These are phyloP conservation scores for Wickerhamomyces chaumierensis DNA, from an alignment of 805 yeast species.

Conservation along the genomic window DNA sequence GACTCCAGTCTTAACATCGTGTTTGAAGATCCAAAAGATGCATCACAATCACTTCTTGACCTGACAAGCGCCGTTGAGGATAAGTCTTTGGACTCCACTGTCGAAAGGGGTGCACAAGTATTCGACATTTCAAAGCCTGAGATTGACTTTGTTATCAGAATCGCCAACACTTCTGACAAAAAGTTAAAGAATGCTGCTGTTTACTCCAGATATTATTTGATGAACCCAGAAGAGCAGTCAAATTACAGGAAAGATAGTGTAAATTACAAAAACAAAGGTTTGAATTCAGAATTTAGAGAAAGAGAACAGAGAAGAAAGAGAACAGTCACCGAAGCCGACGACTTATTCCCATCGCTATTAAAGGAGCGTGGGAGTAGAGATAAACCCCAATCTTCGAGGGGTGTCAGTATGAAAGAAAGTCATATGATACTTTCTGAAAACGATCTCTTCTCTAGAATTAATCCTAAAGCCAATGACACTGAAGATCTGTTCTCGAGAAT, in stretches of 20 bases:
- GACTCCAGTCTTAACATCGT: slow-evolving; percentile 15
- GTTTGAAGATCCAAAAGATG: slow-evolving; percentile 13
- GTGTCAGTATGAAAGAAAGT: background rate
- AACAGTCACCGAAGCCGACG: slow-evolving; percentile 8
- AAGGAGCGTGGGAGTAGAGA: background rate
- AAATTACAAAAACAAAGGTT: background rate
- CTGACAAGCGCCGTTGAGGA: slow-evolving; percentile 6
- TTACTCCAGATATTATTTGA: slow-evolving; percentile 17
- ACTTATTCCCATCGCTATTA: slow-evolving; percentile 13
- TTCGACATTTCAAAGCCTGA: slow-evolving; percentile 9
- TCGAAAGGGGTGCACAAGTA: slow-evolving; percentile 3
- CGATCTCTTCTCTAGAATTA: slow-evolving; percentile 2
- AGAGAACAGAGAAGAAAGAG: slow-evolving; percentile 12
- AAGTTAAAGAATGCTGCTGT: slow-evolving; percentile 18
- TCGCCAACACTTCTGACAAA: slow-evolving; percentile 13
- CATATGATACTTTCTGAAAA: background rate
- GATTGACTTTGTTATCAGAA: slow-evolving; percentile 9
- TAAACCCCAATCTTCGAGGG: background rate
- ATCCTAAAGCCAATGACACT: background rate
- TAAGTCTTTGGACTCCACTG: slow-evolving; percentile 2
- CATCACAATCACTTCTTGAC: slow-evolving; percentile 6
- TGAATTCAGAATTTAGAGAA: slow-evolving; percentile 9
- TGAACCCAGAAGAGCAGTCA: slow-evolving; percentile 12
- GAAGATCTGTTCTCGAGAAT: background rate
- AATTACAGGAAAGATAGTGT: slow-evolving; percentile 2